Conservation (phyloP, 163 green algal genomes). For the Scenedesmus sp. region DNA sequence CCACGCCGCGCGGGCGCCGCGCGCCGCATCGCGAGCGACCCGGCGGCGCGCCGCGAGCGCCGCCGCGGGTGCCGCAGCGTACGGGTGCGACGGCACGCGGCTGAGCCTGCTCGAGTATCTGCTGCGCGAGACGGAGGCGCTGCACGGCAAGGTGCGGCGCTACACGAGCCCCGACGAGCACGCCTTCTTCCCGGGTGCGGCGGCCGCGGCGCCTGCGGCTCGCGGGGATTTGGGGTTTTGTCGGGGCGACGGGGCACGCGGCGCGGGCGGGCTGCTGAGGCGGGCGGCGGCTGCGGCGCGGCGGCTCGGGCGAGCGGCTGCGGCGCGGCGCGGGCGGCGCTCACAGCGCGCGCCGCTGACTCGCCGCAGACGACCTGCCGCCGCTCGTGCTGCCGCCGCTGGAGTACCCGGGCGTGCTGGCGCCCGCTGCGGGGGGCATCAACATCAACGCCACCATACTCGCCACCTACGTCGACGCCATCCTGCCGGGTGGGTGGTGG, state of each 20-base stretch:
- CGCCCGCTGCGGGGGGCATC: conserved; percentile 69
- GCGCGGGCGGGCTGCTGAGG: too few relatives aligned
- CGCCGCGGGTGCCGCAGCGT: too few relatives aligned
- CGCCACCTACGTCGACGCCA: conserved; percentile 84
- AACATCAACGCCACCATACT: conserved; percentile 95
- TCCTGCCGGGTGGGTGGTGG: conserved; percentile 83
- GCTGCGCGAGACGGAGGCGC: conserved; percentile 89
- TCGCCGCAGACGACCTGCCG: conserved; percentile 38
- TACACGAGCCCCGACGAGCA: conserved; percentile 97
- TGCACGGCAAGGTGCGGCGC: conserved; percentile 86
- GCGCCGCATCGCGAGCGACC: too few relatives aligned
- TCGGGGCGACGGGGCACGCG: too few relatives aligned
- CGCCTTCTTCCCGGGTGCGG: conserved; percentile 92
- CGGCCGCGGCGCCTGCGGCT: too few relatives aligned
- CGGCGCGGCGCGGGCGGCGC: too few relatives aligned
- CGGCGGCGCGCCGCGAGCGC: too few relatives aligned
- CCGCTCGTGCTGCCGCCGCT: conserved; percentile 63
- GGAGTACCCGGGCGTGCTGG: conserved; percentile 72
- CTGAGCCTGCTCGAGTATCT: conserved; percentile 94
- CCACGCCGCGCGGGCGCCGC: too few relatives aligned
- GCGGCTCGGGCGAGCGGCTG: neutral
- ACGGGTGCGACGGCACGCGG: conserved; percentile 60
- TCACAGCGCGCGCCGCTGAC: too few relatives aligned
- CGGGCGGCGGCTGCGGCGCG: too few relatives aligned
- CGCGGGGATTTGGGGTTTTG: too few relatives aligned